phyloP scores from a whole-genome alignment of 352 stramenopile species.

The Thalassiosira hispida region DNA sequence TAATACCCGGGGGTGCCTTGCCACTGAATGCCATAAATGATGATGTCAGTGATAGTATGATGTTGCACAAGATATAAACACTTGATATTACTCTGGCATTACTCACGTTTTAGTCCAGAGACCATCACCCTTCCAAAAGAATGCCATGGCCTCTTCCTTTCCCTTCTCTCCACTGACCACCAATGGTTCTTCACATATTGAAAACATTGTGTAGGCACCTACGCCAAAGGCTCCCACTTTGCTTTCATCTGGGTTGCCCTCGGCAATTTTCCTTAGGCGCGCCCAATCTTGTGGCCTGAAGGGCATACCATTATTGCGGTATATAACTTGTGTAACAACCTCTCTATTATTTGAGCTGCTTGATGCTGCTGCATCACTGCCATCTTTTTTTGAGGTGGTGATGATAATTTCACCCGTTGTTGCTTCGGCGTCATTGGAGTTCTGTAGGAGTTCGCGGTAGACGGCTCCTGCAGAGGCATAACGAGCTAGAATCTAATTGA shows the following conservation, averaged over 20 bases:
- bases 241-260: constrained; percentile 81
- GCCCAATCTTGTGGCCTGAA: constrained; percentile 82
- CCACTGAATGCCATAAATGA: not conserved
- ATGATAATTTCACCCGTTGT: constrained; percentile 82
- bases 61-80: constrained; percentile 1
- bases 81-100: too few species aligned
- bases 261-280: constrained; percentile 82
- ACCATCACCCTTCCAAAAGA: constrained; percentile 84
- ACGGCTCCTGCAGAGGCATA: constrained; percentile 79
- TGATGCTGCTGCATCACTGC: constrained; percentile 4
- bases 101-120: constrained; percentile 79
- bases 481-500: constrained; percentile 72
- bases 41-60: not conserved
- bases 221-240: constrained; percentile 86
- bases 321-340: constrained; percentile 65
- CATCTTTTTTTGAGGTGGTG: constrained; percentile 38
- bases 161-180: constrained; percentile 64
- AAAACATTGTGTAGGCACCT: constrained; percentile 85
- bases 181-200: constrained; percentile 80
- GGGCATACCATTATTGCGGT: constrained; percentile 68
- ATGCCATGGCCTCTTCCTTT: constrained; percentile 64
- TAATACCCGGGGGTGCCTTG: constrained; percentile 38
- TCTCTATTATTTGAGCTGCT: constrained; percentile 29
- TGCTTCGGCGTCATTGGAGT: constrained; percentile 83
- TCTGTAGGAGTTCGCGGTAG: constrained; percentile 84